Conservation (phyloP, 495 filamentous ascomycete species). For the Aspergillus haitiensis region DNA sequence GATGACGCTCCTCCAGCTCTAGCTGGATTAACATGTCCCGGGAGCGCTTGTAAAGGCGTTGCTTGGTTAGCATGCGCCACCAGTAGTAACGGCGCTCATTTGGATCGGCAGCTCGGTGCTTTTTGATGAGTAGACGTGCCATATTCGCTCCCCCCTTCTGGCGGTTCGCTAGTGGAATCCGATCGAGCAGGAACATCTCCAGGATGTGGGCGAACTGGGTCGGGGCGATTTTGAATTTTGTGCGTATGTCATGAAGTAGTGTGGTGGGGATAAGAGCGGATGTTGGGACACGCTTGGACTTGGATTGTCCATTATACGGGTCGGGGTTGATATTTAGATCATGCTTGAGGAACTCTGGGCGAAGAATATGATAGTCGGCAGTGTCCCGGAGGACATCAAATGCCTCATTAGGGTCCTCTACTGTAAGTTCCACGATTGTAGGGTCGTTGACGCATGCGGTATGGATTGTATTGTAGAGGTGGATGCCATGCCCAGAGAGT, state of each 20-base stretch:
- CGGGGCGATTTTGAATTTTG: conserved; percentile 70
- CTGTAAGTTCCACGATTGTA: conserved; percentile 76
- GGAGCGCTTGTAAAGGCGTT: conserved; percentile 77
- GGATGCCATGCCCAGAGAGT: conserved; percentile 70
- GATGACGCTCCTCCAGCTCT: conserved; percentile 70
- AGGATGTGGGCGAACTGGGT: conserved; percentile 86
- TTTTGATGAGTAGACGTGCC: conserved; percentile 52
- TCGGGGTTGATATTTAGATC: conserved; percentile 47
- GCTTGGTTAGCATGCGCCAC: conserved; percentile 82
- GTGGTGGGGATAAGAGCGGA: conserved; percentile 60
- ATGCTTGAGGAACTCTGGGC: conserved; percentile 44
- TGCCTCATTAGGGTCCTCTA: conserved; percentile 93
- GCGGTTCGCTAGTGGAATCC: conserved; percentile 63
- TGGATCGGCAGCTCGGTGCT: conserved; percentile 51
- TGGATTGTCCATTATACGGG: conserved; percentile 36
- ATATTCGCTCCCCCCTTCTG: conserved; percentile 53
- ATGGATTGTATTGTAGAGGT: conserved; percentile 79
- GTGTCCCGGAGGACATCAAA: conserved; percentile 90
- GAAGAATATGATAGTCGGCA: conserved; percentile 72
- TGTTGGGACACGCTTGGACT: conserved; percentile 55
- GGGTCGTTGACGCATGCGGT: conserved; percentile 58
- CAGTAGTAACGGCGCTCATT: conserved; percentile 68
- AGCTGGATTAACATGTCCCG: conserved; percentile 74
- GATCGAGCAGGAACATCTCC: conserved; percentile 84
- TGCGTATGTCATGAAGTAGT: conserved; percentile 60